These are phyloP conservation scores for Verticillium klebahnii DNA, from an alignment of 2,329 filamentous ascomycete genomes.

Conservation along the genomic window DNA sequence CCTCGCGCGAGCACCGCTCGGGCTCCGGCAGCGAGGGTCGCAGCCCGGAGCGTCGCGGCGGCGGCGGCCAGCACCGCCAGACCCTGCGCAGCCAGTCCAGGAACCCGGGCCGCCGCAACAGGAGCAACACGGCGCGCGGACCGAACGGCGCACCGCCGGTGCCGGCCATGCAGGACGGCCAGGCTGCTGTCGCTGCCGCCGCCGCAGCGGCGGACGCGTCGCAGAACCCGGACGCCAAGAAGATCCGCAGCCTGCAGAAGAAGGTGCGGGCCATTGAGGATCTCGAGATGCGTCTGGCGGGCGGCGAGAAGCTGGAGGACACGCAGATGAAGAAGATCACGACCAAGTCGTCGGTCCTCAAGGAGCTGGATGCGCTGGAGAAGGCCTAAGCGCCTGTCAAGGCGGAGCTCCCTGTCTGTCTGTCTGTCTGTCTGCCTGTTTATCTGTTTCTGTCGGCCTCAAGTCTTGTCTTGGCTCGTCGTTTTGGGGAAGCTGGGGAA, in stretches of 20 bases:
- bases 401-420: no score
- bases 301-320: conserved; percentile 94
- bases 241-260: conserved; percentile 88
- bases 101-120: conserved; percentile 47
- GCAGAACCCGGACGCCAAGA: conserved; percentile 81
- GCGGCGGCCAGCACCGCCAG: conserved; percentile 23
- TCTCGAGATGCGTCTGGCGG: conserved; percentile 91
- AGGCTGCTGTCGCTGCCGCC: conserved; percentile 16
- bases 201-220: conserved; percentile 36
- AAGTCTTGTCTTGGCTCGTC: no score
- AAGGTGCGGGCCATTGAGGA: conserved; percentile 98
- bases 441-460: no score
- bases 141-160: conserved; percentile 18
- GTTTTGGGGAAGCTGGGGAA: background rate
- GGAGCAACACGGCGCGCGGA: conserved; percentile 43
- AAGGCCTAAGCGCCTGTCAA: background rate
- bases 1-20: conserved; percentile 45
- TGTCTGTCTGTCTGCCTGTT: no score
- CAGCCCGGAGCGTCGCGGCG: conserved; percentile 60
- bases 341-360: conserved; percentile 78
- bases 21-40: conserved; percentile 48
- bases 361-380: conserved; percentile 66
- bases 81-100: conserved; percentile 54
- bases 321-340: conserved; percentile 98
- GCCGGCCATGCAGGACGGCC: conserved; percentile 18